Evolutionary conservation across 208 protist species (phyloP), one percentile per base, ranked within the genome.

Genomic region (Tritrichomonas foetus): DNA sequence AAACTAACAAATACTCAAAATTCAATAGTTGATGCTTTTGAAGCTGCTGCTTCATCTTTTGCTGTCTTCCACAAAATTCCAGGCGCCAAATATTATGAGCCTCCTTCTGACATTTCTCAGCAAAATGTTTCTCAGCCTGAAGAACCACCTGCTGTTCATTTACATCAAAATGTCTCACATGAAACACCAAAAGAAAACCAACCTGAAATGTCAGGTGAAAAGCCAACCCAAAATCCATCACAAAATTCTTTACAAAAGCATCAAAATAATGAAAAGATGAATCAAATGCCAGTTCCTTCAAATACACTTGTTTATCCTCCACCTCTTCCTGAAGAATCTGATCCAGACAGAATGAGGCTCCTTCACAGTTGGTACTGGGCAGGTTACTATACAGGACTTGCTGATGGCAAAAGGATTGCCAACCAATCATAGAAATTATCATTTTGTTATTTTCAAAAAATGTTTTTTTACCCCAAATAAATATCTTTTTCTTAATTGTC

Each of bases 361-460:
- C 47, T 89, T 53, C 78, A 89, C 47, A 49, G 41, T 61, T 89
- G 78, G 78, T 89, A 89, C 39, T 89, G 78, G 78, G 78, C 78
- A 39, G 78, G 78, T 16, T 89, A 89, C 47, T 89, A 89, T 39
- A 89, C 78, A 57, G 78, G 78, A 41, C 44, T 89, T 16, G 44
- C 25, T 39, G 78, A 89, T 89, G 78, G 41, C 16, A 78, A 44
- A 69, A 61, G 16, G 16, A 61, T 61, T 61, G 64, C 64, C 3
- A 72, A 72, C 8, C 3, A 33, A 72, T n/a, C 27, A n/a, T 25
- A 8, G 25, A 72, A 72, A 72, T n/a, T 20, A 72, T 72, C 8
- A 72, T 72, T 30, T 72, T 72, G 13, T 33, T 72, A n/a, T 33
- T 33, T 8, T 20, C n/a, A n/a, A n/a, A n/a, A n/a, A n/a, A n/a